A percentile compares a stretch with the other conserved stretches of the same genome.
These are phyloP conservation scores for Cutaneotrichosporon sp. DNA, from an alignment of 1,284 basidiomycete species.

Conservation along the genomic window DNA sequence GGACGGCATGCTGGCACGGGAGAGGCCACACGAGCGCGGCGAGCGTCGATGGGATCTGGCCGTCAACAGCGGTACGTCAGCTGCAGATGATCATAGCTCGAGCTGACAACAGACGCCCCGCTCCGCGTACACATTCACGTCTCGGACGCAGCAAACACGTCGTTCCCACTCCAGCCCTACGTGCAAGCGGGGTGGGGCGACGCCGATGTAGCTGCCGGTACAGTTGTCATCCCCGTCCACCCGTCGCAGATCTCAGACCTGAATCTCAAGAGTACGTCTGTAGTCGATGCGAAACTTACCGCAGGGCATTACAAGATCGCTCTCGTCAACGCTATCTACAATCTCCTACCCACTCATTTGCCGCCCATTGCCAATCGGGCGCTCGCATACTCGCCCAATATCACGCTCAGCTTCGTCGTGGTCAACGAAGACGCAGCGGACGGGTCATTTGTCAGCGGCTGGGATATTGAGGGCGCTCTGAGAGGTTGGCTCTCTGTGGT, in stretches of 20 bases:
- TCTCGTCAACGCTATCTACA: conserved; percentile 56
- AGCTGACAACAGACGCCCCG: conserved; percentile 10
- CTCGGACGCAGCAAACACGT: conserved; percentile 25
- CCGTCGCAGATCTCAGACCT: conserved; percentile 27
- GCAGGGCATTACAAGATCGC: conserved; percentile 36
- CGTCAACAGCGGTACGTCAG: conserved; percentile 11
- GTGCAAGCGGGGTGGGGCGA: conserved; percentile 24
- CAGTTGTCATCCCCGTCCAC: conserved; percentile 36
- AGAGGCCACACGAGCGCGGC: conserved; percentile 14
- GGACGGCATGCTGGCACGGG: conserved; percentile 29
- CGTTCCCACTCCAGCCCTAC: conserved; percentile 40
- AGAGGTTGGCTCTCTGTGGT: conserved; percentile 53
- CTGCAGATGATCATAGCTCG: conserved; percentile 3
- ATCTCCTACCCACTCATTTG: conserved; percentile 54
- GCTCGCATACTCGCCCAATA: conserved; percentile 63
- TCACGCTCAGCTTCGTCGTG: conserved; percentile 56
- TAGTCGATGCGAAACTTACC: neutral
- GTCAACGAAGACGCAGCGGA: conserved; percentile 77
- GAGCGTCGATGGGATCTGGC: conserved; percentile 28
- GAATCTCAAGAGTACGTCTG: conserved; percentile 27
- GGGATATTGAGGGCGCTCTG: conserved; percentile 67
- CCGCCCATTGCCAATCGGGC: conserved; percentile 40
- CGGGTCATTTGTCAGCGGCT: conserved; percentile 60
- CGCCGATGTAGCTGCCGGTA: conserved; percentile 18
- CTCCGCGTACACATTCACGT: conserved; percentile 30